Evolutionary conservation across 2,329 filamentous ascomycete species (phyloP), one percentile per base, ranked within the genome.

Genomic region (Fusarium brevicatenulatum): DNA sequence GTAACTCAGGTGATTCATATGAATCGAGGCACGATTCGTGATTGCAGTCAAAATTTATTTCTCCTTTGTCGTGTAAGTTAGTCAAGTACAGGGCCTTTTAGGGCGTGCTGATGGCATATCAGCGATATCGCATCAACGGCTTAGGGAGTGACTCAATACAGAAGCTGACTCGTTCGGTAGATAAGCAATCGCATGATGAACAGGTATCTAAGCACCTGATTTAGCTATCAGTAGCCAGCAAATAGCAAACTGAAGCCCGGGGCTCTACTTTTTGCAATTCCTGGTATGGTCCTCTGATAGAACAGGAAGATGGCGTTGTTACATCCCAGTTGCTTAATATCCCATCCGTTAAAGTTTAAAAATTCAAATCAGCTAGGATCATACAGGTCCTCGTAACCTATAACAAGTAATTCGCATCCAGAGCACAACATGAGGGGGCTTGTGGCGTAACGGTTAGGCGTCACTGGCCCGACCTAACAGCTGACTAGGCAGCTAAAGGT

Each of bases 21-120:
- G 7, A 28, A 28, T 28, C 28, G 28, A 6, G 28, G 11, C 2
- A 50, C 7, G 1, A 0, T 23, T 19, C 6, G 8, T 2, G 6
- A 34, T 23, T 3, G 2, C 1, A 21, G 18, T 8, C 18, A 8
- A 9, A 6, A 2, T 9, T 9, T 36, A 3, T 9, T 21, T 37
- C 3, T 25, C 12, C 15, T 9, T 30, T 4, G 10, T 21, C 7
- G 13, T 18, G 9, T 5, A 15, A 15, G 18, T 9, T 5, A 2
- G 2, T 2, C 10, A 2, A 16, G 28, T 9, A 5, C 15, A 32
- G 28, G 7, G 5, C 30, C 18, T 47, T 16, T 7, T 16, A 2
- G 7, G 2, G 30, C 12, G 9, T 36, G 5, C 15, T 5, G n/a
- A 18, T 3, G 4, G 9, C 30, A 13, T 6, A 12, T n/a, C 54